phyloP scores from a whole-genome alignment of 1,139 yeast species.

The Candida frijolesensis region DNA sequence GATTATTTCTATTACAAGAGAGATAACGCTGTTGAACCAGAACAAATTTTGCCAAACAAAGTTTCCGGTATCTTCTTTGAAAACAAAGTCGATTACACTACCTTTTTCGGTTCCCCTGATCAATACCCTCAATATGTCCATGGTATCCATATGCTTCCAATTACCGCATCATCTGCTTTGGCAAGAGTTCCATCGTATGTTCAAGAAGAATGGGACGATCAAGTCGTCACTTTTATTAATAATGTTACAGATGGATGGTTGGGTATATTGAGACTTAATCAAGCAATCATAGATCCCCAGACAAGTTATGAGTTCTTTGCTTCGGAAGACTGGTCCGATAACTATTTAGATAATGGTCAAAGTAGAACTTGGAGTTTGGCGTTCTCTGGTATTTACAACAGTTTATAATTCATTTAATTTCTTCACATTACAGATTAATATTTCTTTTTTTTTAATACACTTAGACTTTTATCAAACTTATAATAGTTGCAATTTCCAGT shows the following conservation, averaged over 20 bases:
- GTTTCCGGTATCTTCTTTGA: conserved; percentile 81
- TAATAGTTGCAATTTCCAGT: too few relatives aligned
- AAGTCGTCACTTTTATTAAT: conserved; percentile 51
- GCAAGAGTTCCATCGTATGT: conserved; percentile 73
- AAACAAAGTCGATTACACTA: conserved; percentile 89
- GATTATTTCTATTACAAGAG: conserved; percentile 58
- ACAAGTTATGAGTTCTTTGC: conserved; percentile 71
- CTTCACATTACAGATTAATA: neutral
- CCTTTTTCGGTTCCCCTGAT: conserved; percentile 48
- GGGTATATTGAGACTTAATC: conserved; percentile 78
- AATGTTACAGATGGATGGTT: conserved; percentile 80
- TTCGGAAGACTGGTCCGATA: conserved; percentile 20
- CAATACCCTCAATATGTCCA: conserved; percentile 74
- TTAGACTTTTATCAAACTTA: neutral
- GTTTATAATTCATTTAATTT: conserved; percentile 1
- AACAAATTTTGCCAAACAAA: conserved; percentile 57
- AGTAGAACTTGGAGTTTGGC: conserved; percentile 89
- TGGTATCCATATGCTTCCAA: conserved; percentile 90
- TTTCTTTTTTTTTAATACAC: neutral
- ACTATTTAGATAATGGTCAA: conserved; percentile 82
- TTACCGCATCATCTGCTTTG: conserved; percentile 81
- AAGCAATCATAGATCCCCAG: conserved; percentile 73
- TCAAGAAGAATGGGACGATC: conserved; percentile 74
- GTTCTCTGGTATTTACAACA: conserved; percentile 50
- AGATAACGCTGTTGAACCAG: conserved; percentile 64